Evolutionary conservation across 2,329 filamentous ascomycete species (phyloP), one percentile per base, ranked within the genome.

Genomic region (Pseudonectria buxi): DNA sequence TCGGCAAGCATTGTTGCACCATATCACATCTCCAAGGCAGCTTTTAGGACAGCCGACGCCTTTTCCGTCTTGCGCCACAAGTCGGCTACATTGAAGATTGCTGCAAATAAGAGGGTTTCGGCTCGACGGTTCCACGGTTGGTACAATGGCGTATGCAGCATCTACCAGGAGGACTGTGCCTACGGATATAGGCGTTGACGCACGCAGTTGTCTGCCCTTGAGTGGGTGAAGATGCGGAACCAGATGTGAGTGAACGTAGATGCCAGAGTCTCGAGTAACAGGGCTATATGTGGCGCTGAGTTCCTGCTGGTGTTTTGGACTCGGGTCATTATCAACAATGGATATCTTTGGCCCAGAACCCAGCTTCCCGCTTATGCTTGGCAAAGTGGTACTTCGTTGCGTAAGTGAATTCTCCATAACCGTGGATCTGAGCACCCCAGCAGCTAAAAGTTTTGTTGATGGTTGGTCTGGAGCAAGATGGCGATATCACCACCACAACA

Each of bases 131-230:
- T 41, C 44, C 36, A 45, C 46, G 10, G 44, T 44, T 11, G 53
- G 53, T 15, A 56, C 43, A 31, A 53, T 49, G 28, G 53, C 53
- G 45, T 53, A 56, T 2, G 53, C 42, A 16, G 35, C 42, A 33
- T 56, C 53, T 35, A 51, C 33, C 25, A 56, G 49, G 13, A 56
- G 42, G 15, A 52, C 30, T 14, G 53, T 55, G 30, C 53, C 53
- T 25, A 41, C 47, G 28, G 40, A 37, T 4, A 56, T 41, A 3
- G 47, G 18, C 18, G 40, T 41, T 4, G 45, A 45, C 18, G 40
- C 47, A 16, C 53, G 49, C 18, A 56, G 43, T 7, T 55, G 25
- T 30, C 53, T 42, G 5, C 53, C 53, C 24, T 53, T 55, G 38
- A 30, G 40, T 11, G 49, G 46, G 27, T 55, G 51, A 16, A 36